A percentile compares a stretch with the other conserved stretches of the same genome.
Evolutionary conservation across 768 basidiomycete genomes (phyloP).

Genomic region (Floccularia luteovirens): DNA sequence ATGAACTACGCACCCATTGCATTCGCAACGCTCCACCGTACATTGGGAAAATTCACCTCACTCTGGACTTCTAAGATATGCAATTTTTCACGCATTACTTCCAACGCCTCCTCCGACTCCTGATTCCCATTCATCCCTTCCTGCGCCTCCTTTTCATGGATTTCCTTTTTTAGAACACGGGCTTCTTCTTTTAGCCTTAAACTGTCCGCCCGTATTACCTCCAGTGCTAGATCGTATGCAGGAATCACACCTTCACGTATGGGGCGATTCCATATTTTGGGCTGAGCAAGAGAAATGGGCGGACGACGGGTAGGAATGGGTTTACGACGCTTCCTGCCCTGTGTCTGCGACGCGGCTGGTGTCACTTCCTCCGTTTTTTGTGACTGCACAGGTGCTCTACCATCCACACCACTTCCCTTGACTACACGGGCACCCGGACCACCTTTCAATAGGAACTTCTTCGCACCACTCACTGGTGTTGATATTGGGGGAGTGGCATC

Average conservation of each 20-base stretch:
- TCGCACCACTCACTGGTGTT: too few species aligned
- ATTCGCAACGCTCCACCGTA: slow-evolving; percentile 71
- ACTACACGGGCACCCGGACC: too few species aligned
- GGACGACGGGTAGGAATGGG: slow-evolving; percentile 34
- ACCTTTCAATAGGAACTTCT: too few species aligned
- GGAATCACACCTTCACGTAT: slow-evolving; percentile 56
- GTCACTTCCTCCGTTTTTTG: not conserved
- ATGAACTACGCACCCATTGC: slow-evolving; percentile 58
- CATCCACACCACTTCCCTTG: too few species aligned
- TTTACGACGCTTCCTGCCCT: slow-evolving; percentile 22
- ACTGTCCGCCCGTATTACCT: slow-evolving; percentile 61
- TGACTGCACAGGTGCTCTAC: not conserved
- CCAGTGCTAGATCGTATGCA: slow-evolving; percentile 81
- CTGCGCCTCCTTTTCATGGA: slow-evolving; percentile 20
- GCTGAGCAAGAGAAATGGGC: slow-evolving; percentile 39
- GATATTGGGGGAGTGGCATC: too few species aligned
- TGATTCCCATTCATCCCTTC: slow-evolving; percentile 21
- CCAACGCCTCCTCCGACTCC: slow-evolving; percentile 30
- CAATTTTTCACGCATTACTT: slow-evolving; percentile 38
- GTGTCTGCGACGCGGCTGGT: slow-evolving; percentile 9
- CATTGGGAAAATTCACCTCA: slow-evolving; percentile 76
- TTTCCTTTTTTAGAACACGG: slow-evolving; percentile 23
- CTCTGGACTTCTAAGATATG: slow-evolving; percentile 71
- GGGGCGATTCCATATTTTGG: slow-evolving; percentile 60
- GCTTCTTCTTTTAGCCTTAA: slow-evolving; percentile 36